phyloP scores from a whole-genome alignment of 1,139 yeast species.

The Kluyveromyces marxianus region DNA sequence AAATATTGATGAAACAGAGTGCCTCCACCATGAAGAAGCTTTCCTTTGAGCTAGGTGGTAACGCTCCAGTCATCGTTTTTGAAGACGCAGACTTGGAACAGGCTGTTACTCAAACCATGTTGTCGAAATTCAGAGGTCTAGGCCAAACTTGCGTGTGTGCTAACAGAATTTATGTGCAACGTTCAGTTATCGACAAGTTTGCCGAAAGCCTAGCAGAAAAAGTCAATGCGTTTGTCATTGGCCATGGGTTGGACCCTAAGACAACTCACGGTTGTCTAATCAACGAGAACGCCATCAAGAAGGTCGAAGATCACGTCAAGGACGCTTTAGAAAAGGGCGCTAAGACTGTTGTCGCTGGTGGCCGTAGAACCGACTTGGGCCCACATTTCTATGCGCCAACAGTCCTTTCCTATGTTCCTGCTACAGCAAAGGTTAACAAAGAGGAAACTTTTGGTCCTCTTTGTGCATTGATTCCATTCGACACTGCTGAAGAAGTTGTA shows the following conservation, averaged over 20 bases:
- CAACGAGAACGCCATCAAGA: slow-evolving; percentile 54
- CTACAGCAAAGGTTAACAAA: slow-evolving; percentile 50
- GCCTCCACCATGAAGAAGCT: slow-evolving; percentile 73
- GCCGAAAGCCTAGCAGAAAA: slow-evolving; percentile 42
- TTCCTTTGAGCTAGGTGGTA: slow-evolving; percentile 87
- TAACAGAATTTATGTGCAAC: slow-evolving; percentile 64
- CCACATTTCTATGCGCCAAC: slow-evolving; percentile 72
- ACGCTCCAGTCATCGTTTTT: slow-evolving; percentile 86
- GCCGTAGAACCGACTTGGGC: slow-evolving; percentile 58
- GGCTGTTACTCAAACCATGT: slow-evolving; percentile 68
- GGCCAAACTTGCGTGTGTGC: slow-evolving; percentile 87
- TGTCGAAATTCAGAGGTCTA: slow-evolving; percentile 62
- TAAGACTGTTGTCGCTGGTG: slow-evolving; percentile 56
- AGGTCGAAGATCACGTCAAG: slow-evolving; percentile 62
- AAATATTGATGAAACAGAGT: slow-evolving; percentile 69
- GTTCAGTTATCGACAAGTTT: slow-evolving; percentile 54
- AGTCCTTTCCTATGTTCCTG: slow-evolving; percentile 57
- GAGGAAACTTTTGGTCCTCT: slow-evolving; percentile 93
- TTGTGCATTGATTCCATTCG: slow-evolving; percentile 66
- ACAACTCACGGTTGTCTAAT: slow-evolving; percentile 82
- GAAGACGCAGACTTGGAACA: slow-evolving; percentile 72
- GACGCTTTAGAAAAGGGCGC: slow-evolving; percentile 78
- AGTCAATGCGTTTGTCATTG: slow-evolving; percentile 52
- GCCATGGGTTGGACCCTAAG: slow-evolving; percentile 61
- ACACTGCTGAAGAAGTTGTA: slow-evolving; percentile 61